Percentiles rank a stretch among this genome's conserved stretches.
Evolutionary conservation across 2,329 filamentous ascomycete species (phyloP).

Genomic region (Aspergillus alliaceus): DNA sequence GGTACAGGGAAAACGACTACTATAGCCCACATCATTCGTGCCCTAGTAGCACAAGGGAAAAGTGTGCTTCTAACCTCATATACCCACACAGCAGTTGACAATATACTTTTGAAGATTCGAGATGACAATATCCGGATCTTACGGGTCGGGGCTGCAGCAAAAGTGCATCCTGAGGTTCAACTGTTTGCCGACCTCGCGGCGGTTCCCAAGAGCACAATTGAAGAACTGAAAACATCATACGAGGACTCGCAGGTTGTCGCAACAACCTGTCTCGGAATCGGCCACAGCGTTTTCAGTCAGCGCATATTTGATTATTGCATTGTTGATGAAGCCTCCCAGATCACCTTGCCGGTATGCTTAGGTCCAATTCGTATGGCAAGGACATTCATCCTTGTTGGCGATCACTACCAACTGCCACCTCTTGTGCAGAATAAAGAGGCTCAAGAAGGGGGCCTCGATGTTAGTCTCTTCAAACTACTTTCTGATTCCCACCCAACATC

Average conservation of each 20-base stretch:
- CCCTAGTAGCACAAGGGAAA: slow-evolving; percentile 83
- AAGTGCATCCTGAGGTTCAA: slow-evolving; percentile 84
- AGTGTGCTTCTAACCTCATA: slow-evolving; percentile 92
- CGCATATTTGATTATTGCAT: slow-evolving; percentile 97
- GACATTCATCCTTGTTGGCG: slow-evolving; percentile 92
- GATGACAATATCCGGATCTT: slow-evolving; percentile 75
- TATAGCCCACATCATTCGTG: slow-evolving; percentile 93
- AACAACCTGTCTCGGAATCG: slow-evolving; percentile 90
- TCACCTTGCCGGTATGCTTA: slow-evolving; percentile 90
- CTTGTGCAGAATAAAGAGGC: slow-evolving; percentile 92
- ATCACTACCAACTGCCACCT: slow-evolving; percentile 93
- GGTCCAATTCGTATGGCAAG: slow-evolving; percentile 90
- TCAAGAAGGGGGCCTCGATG: slow-evolving; percentile 79
- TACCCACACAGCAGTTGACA: slow-evolving; percentile 96
- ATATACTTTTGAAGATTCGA: slow-evolving; percentile 90
- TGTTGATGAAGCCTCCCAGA: slow-evolving; percentile 96
- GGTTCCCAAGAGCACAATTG: slow-evolving; percentile 71
- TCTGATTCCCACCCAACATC: slow-evolving; percentile 85
- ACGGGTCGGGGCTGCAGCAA: slow-evolving; percentile 79
- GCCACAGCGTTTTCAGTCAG: slow-evolving; percentile 82
- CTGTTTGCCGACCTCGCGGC: slow-evolving; percentile 79
- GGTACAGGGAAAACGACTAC: slow-evolving; percentile 98
- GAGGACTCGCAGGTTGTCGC: slow-evolving; percentile 86
- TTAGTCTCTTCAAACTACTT: slow-evolving; percentile 90
- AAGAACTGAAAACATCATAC: slow-evolving; percentile 81